Conservation (phyloP, 371 early-diverging fungal genomes). For the Actinomortierella wolfii region DNA sequence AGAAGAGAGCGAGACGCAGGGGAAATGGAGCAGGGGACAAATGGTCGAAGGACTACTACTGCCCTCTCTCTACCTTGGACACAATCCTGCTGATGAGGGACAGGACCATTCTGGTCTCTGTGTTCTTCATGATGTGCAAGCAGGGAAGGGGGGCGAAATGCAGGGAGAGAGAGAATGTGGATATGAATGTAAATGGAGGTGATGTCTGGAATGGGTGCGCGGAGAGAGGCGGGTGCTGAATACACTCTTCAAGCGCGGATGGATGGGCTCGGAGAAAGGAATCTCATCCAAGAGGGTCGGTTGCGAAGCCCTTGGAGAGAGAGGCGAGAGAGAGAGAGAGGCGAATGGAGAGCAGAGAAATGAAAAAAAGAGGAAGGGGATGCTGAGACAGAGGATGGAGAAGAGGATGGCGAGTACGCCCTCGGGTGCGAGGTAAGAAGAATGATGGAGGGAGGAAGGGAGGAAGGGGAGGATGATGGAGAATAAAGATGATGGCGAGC, state of each 20-base stretch:
- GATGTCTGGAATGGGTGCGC: too few relatives aligned
- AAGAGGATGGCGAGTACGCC: neutral
- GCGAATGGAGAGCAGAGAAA: neutral
- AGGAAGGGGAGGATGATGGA: slow-evolving; percentile 1
- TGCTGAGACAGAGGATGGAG: neutral
- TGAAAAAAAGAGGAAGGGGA: slow-evolving; percentile 3
- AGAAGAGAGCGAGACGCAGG: neutral
- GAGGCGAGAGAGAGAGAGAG: neutral
- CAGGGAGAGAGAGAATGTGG: too few relatives aligned
- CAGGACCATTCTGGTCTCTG: slow-evolving; percentile 37
- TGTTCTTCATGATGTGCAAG: slow-evolving; percentile 22
- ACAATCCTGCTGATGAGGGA: slow-evolving; percentile 45
- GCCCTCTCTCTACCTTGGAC: slow-evolving; percentile 35
- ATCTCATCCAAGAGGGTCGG: too few relatives aligned
- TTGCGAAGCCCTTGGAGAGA: too few relatives aligned
- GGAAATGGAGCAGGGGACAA: too few relatives aligned
- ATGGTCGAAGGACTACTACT: too few relatives aligned
- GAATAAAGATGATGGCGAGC: neutral
- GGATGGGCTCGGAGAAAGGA: too few relatives aligned
- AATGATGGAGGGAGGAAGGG: neutral
- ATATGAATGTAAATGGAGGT: too few relatives aligned
- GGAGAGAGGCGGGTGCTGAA: too few relatives aligned
- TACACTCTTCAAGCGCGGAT: too few relatives aligned
- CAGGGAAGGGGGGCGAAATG: too few relatives aligned
- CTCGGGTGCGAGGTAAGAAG: neutral